phyloP scores from a whole-genome alignment of 495 filamentous ascomycete species.

The Neurospora sublineolata region DNA sequence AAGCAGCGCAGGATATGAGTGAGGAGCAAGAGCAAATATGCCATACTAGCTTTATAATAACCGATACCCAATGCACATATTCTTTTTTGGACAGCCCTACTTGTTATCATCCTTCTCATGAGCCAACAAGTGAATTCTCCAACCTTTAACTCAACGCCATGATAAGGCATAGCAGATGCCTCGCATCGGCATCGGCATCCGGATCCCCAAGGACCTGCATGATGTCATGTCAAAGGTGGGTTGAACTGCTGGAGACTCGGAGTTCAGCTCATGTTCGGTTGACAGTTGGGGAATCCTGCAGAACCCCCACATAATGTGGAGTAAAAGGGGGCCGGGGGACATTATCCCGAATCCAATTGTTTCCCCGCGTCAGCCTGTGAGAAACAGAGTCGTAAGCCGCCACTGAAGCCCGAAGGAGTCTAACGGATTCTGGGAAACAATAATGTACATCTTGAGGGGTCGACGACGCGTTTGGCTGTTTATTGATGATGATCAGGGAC shows the following conservation, averaged over 20 bases:
- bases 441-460: background rate
- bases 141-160: too few relatives aligned
- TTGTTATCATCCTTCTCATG: background rate
- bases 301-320: background rate
- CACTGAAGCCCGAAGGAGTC: background rate
- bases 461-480: background rate
- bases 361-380: background rate
- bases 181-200: too few relatives aligned
- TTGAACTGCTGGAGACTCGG: background rate
- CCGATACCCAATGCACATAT: background rate
- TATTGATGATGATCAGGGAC: background rate
- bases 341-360: background rate
- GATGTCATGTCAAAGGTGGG: background rate
- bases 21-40: background rate
- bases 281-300: background rate
- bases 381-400: background rate
- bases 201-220: background rate
- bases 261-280: background rate
- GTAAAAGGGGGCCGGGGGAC: background rate
- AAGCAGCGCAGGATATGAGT: conserved; percentile 15
- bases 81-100: background rate
- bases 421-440: background rate
- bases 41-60: background rate
- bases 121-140: too few relatives aligned
- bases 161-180: too few relatives aligned